Evolutionary conservation across 2,329 filamentous ascomycete genomes (phyloP), one percentile per base, ranked within the genome.

Genomic region (Fusarium sulawesiense): DNA sequence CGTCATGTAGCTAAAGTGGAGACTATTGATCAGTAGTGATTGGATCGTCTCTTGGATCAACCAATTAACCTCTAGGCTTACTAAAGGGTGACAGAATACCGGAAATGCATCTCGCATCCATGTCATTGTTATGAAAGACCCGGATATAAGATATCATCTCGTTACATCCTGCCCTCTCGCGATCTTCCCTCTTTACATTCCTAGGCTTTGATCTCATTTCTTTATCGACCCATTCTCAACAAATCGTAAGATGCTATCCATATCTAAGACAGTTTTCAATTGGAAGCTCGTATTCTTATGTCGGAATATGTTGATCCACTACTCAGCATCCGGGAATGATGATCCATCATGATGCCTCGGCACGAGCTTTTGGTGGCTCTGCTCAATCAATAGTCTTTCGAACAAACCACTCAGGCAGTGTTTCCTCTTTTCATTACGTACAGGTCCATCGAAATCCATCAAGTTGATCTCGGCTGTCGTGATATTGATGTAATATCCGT

Each of bases 1-100:
- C 9, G 41, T 23, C 41, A 44, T 21, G 21, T 9, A 12, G 7
- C 4, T 4, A 11, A 23, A 11, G 10, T n/a, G 34, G 34, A 6
- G 1, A 12, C 9, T 1, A 1, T 7, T 18, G 6, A 7, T 18
- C 11, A 21, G 2, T 11, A 4, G 1, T 23, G 9, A 16, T 21
- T 44, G 9, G 5, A 18, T 23, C 11, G 2, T 30, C 6, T 13
- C 12, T 13, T 7, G 27, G 3, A 13, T 3, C 11, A 30, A 18
- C 49, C 34, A 53, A 41, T 27, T 27, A 32, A 10, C 21, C 23
- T 18, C 29, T 34, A 14, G 18, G 4, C 8, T 45, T 18, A 23
- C 21, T 45, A 8, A 48, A 21, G 27, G 14, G 20, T 16, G 41
- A 44, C 41, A 23, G 20, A 44, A 25, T 23, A 11, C 20, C 34